Base-by-base conservation (phyloP, 257 asterid species). In the Plantago elongata region DNA sequence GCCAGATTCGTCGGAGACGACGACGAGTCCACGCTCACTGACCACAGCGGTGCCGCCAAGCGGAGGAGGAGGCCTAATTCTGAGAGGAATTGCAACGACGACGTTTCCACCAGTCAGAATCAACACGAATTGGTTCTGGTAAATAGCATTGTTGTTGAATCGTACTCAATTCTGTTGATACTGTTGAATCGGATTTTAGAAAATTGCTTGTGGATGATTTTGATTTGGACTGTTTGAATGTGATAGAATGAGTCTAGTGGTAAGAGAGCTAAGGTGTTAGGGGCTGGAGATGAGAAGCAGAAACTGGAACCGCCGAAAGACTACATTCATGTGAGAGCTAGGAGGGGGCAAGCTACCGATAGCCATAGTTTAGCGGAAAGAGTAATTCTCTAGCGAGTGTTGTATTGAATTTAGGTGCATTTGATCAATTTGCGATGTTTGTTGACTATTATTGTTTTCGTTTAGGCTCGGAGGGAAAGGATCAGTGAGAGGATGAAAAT, bases 311-410 rank as follows among this genome's bases (percentile, higher is more conserved):
- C 94, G 13, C 88, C 95, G 60, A 90, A 88, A 69, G 98, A 88
- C 70, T 90, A 83, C 72, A 88, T 90, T 75, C 98, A 90, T 71
- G 96, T 90, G 67, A 79, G 97, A 74, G 97, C 96, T 14, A 83
- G 96, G 76, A 80, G 97, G 79, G 98, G 98, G 18, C 96, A 90
- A 78, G 98, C 98, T 27, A 90, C 96, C 11, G 98, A 90, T 76
- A 88, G 98, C 80, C 98, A 88, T 75, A 88, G 96, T 77, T 65
- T 90, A 64, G 96, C 98, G 34, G 98, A 90, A 76, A 79, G 98
- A 75, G 98, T 90, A 74, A 68, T 17, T 45, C 42, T 46, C 47
- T 49, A 45, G n/a, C 55, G 12, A 3, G 14, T 51, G 45, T 55
- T 60, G 29, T 63, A 22, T 13, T 7, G 45, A 64, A 72, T 60